Base-by-base conservation (phyloP, 345 rosid species). In the Lumnitzera littorea region DNA sequence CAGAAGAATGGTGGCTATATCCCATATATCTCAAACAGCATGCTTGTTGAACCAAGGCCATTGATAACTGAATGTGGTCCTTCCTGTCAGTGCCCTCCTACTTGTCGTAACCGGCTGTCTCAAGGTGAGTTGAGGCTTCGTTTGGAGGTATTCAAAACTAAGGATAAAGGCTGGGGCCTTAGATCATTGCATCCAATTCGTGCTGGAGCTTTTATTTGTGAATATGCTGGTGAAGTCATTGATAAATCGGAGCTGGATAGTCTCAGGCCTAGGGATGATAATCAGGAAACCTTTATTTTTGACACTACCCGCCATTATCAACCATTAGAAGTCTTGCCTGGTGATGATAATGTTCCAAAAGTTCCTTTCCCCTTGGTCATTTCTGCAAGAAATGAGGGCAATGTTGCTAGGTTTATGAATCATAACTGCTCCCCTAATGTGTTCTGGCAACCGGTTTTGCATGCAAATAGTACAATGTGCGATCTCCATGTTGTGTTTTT, bases 121-220 rank as follows among this genome's bases (percentile, higher is more conserved):
- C 94, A 86, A 64, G 63, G 71, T 2, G 87, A 87, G 24, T 57
- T 83, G 17, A 70, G 64, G 54, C 59, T 60, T 52, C 72, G 62
- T 50, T 60, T 83, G 15, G 87, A 86, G 72, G 81, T 86, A 46
- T 83, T 83, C 62, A 82, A 58, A 65, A 81, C 81, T 51, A 49
- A n/a, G 15, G 49, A 64, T 23, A 72, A 56, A 46, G 82, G 86
- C 54, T 83, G 84, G 87, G 89, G 82, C 46, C 67, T 84, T 15
- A 77, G 84, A 58, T 83, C 88, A 0, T 78, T 69, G 76, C 70
- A 66, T 27, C 56, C 69, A n/a, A 79, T 85, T 51, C 80, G 82
- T 0, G 53, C 64, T 13, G 88, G 91, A 14, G 70, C 82, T 60
- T 85, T 75, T 65, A 68, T 85, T 20, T 83, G 88, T 53, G 86